Evolutionary conservation across 2,329 filamentous ascomycete species (phyloP), one percentile per base, ranked within the genome.

Genomic region (Sporothrix mexicana): DNA sequence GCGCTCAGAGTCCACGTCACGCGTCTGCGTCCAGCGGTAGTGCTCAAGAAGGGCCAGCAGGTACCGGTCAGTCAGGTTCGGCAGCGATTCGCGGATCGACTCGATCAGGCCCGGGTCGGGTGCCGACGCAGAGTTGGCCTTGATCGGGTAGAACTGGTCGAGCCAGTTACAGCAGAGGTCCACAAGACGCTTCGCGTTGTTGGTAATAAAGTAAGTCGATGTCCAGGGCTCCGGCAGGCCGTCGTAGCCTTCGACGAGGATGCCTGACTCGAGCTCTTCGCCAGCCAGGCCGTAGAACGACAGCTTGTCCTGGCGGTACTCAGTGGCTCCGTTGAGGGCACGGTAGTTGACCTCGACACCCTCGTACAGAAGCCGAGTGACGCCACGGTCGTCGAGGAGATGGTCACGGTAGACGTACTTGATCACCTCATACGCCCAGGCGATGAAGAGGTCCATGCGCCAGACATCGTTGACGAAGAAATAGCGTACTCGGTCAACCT

Each of bases 191-290:
- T 88, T 88, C 13, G 85, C 78, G 74, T 90, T 91, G 79, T 90
- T 90, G 69, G 89, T 87, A 72, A 90, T 84, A 75, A 86, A 88
- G 59, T 83, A 81, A 76, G 88, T 89, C 17, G 93, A 94, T 0
- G 95, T 98, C 96, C 96, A 99, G 61, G 95, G 92, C 74, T 93
- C 90, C 0, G 92, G 88, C 9, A 98, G 85, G 12, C 86, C 88
- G 23, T 90, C 86, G 78, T 94, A 95, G 61, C 88, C 88, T 17
- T 86, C 83, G 1, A 84, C 82, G 10, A 93, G 81, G 30, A 93
- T 87, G 7, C 91, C 91, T 75, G 91, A 84, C 67, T 89, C 85
- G 45, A 96, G 81, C 69, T 88, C 83, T 75, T 94, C 92, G 17
- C 87, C 83, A 20, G 87, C 85, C 4, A 98, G 86, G 1, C 93